Evolutionary conservation across 2,329 filamentous ascomycete genomes (phyloP).

Genomic region (Raffaelea ambrosiae): DNA sequence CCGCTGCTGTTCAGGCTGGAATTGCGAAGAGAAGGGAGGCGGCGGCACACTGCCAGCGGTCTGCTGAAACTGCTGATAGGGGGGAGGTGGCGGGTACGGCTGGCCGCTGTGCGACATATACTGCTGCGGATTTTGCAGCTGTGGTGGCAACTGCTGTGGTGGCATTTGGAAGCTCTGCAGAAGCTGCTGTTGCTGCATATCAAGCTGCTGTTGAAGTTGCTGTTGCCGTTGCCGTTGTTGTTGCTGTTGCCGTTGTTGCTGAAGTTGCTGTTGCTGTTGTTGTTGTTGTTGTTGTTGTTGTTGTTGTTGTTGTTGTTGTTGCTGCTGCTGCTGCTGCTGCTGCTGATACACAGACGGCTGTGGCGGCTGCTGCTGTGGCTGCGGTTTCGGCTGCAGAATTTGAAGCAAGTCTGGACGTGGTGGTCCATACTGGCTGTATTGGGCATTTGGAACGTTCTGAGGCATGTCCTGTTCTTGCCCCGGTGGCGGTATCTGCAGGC

Average conservation of each 20-base stretch:
- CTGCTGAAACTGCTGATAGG: background rate
- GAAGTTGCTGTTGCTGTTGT: background rate
- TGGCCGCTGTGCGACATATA: background rate
- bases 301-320: background rate
- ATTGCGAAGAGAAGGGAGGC: background rate
- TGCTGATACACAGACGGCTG: background rate
- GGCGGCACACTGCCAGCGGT: background rate
- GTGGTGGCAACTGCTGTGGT: background rate
- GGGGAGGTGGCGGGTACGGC: background rate
- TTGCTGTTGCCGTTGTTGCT: background rate
- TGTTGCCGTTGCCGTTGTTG: background rate
- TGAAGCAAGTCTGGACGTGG: background rate
- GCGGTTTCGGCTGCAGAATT: background rate
- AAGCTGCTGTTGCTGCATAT: background rate
- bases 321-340: conserved; percentile 1
- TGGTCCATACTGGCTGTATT: background rate
- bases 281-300: background rate
- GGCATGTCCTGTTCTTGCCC: background rate
- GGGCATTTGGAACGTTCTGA: background rate
- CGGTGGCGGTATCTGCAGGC: conserved; percentile 1
- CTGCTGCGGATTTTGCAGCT: background rate
- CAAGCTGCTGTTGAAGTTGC: background rate
- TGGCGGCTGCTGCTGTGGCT: background rate
- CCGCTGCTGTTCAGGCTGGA: background rate
- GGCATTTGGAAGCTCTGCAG: background rate